phyloP scores from a whole-genome alignment of 805 yeast species.

The Myxozyma vanderwaltii region DNA sequence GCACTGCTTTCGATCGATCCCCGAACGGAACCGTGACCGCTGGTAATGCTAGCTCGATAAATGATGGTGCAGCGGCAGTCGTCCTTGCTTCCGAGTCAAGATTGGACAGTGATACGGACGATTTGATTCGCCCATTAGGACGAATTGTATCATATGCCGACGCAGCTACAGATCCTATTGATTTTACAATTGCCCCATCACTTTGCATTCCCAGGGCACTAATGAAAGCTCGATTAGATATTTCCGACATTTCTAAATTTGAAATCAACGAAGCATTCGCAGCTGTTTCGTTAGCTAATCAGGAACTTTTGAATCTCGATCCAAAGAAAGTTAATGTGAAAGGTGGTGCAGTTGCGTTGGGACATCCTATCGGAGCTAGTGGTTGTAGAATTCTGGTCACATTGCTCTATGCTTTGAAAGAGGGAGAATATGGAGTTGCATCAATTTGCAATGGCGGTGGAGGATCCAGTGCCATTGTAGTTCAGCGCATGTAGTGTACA shows the following conservation, averaged over 20 bases:
- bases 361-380: constrained; percentile 95
- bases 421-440: constrained; percentile 86
- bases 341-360: constrained; percentile 96
- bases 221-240: constrained; percentile 69
- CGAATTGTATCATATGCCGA: constrained; percentile 90
- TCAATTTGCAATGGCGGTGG: constrained; percentile 99
- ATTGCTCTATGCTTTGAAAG: constrained; percentile 47
- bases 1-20: constrained; percentile 87
- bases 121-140: constrained; percentile 64
- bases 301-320: constrained; percentile 62
- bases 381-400: constrained; percentile 87
- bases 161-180: constrained; percentile 89
- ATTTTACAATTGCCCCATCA: constrained; percentile 93
- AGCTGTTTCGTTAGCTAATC: constrained; percentile 87
- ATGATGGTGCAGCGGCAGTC: constrained; percentile 95
- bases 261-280: constrained; percentile 97
- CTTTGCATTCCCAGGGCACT: constrained; percentile 90
- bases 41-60: constrained; percentile 89
- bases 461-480: constrained; percentile 87
- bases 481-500: constrained; percentile 21
- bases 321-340: constrained; percentile 78
- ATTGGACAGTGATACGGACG: constrained; percentile 73
- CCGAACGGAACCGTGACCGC: constrained; percentile 95
- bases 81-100: constrained; percentile 78
- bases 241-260: constrained; percentile 73